phyloP scores from a whole-genome alignment of 176 grass and related monocot genomes.

The Bonia amplexicaulis region DNA sequence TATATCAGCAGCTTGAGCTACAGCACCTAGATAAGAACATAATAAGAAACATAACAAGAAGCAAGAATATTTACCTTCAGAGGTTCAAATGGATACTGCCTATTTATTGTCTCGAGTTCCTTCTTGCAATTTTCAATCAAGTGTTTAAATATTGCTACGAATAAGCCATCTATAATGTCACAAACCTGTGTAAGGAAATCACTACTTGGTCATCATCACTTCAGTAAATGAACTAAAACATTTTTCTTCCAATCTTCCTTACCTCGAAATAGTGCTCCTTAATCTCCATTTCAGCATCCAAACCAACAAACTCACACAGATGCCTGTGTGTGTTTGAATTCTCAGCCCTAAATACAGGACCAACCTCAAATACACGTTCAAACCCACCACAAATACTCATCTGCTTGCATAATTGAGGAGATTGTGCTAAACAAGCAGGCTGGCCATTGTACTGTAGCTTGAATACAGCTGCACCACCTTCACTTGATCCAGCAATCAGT shows the following conservation, averaged over 20 bases:
- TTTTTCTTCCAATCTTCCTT: background rate
- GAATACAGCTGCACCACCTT: slow-evolving; percentile 96
- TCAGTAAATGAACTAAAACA: background rate
- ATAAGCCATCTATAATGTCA: slow-evolving; percentile 81
- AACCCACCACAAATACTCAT: slow-evolving; percentile 80
- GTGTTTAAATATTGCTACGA: slow-evolving; percentile 89
- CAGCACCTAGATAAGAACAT: background rate
- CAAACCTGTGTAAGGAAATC: slow-evolving; percentile 62
- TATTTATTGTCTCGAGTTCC: slow-evolving; percentile 84
- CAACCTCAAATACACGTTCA: slow-evolving; percentile 86
- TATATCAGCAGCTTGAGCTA: background rate
- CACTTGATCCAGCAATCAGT: slow-evolving; percentile 69
- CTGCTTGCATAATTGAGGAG: slow-evolving; percentile 83
- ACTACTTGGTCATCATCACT: background rate
- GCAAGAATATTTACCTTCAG: slow-evolving; percentile 51
- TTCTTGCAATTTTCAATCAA: slow-evolving; percentile 67
- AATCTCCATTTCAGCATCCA: slow-evolving; percentile 95
- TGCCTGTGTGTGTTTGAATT: slow-evolving; percentile 92
- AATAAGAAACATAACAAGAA: background rate
- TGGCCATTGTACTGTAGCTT: slow-evolving; percentile 75
- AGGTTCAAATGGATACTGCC: slow-evolving; percentile 82
- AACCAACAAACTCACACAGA: slow-evolving; percentile 92
- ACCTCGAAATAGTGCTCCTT: slow-evolving; percentile 99
- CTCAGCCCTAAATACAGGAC: slow-evolving; percentile 80
- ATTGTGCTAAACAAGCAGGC: slow-evolving; percentile 88